Base-by-base conservation (phyloP, 1,284 basidiomycete species). In the Xanthoconium separans region DNA sequence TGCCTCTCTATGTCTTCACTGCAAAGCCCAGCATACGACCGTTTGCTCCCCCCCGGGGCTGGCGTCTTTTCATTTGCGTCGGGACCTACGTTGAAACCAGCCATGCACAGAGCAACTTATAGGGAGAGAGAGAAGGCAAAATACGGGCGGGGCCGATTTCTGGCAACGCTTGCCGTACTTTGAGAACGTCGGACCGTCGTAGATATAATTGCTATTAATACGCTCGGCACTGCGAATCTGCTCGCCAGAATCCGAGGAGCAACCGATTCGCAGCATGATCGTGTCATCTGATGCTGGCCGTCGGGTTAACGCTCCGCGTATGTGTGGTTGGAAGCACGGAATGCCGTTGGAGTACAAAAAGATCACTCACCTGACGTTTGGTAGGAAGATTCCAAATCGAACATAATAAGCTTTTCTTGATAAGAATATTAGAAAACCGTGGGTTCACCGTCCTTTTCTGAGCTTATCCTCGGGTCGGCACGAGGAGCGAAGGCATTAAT, bases 1-100 rank as follows among this genome's bases (percentile, higher is more conserved):
- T 69, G 39, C 6, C 27, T 47, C 37, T 58, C 53, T 5, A 70
- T 54, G n/a, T 69, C 68, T 39, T 62, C 58, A 30, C 61, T 40
- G 18, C 30, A 8, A 18, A 57, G 51, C 2, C 18, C 45, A 36
- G 33, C 20, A 31, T 50, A 47, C 1, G 39, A 50, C 36, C 16
- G 48, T 31, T 6, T 24, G 33, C 51, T 31, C 0, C 29, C 40
- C 10, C 16, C 16, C 12, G 22, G 46, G 1, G 4, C 16, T 15
- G 22, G 46, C 1, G 4, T 9, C 15, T 59, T 65, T 51, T 61
- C 61, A 50, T 64, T 49, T 51, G 43, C 30, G 18, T 27, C 20
- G 5, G 29, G 44, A 31, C 44, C 42, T n/a, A 53, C 43, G 44
- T 54, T 42, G 31, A 47, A 44, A n/a, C 46, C 24, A 52, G 59